These are phyloP conservation scores for Phanerochaete carnosa DNA, from an alignment of 768 basidiomycete genomes.

Conservation along the genomic window DNA sequence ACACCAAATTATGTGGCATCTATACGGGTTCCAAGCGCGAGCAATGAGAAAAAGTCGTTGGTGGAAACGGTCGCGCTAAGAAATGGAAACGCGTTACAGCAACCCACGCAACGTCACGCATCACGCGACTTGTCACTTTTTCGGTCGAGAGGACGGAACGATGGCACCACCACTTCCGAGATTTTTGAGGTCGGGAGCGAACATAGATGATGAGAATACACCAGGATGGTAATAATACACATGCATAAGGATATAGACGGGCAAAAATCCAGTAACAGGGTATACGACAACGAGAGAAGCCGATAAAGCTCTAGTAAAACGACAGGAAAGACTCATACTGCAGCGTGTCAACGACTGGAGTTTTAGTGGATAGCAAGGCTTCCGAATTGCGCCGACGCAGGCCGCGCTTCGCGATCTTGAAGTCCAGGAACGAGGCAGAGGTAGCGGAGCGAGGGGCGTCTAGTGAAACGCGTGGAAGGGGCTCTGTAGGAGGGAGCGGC, in stretches of 20 bases:
- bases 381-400: slow-evolving; percentile 1
- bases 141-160: no score
- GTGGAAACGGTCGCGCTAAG: no score
- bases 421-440: neutral
- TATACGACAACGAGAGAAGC: neutral
- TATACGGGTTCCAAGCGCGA: no score
- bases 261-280: neutral
- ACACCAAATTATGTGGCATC: neutral
- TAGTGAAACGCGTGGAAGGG: neutral
- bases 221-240: no score
- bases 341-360: neutral
- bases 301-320: neutral
- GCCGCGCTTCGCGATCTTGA: neutral
- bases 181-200: no score
- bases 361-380: neutral
- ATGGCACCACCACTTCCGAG: no score
- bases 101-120: neutral
- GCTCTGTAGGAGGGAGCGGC: neutral
- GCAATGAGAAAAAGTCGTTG: no score
- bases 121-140: neutral
- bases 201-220: no score
- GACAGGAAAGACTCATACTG: neutral
- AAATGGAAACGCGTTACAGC: neutral
- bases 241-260: no score
- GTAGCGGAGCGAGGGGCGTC: neutral